Evolutionary conservation across 208 protist genomes (phyloP).

Genomic region (Strigomonas galati): DNA sequence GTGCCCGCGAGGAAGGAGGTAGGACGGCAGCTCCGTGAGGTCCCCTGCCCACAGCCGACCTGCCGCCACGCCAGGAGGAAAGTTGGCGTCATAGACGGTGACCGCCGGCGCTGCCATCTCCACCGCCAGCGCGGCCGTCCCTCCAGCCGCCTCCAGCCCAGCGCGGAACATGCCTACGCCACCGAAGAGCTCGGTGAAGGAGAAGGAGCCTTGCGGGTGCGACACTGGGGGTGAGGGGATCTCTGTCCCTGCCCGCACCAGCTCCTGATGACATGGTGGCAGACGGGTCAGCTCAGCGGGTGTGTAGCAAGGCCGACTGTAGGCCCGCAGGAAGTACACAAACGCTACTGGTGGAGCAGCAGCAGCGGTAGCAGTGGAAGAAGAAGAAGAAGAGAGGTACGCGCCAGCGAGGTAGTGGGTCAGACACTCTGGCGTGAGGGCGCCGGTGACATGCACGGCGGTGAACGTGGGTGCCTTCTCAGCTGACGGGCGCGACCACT

Average conservation of each 20-base stretch:
- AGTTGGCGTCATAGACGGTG: constrained; percentile 58
- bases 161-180: constrained; percentile 85
- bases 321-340: too few species aligned
- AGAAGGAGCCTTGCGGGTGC: too few species aligned
- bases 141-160: constrained; percentile 57
- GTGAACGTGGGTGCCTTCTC: not conserved
- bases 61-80: constrained; percentile 2
- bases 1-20: constrained; percentile 50
- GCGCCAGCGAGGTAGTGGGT: too few species aligned
- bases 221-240: too few species aligned
- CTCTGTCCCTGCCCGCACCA: too few species aligned
- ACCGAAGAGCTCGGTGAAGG: constrained; percentile 85
- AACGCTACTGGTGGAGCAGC: too few species aligned
- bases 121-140: constrained; percentile 56
- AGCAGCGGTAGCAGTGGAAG: too few species aligned
- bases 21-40: constrained; percentile 55
- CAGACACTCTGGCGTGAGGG: too few species aligned
- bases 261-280: too few species aligned
- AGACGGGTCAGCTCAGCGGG: too few species aligned
- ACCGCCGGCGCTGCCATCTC: constrained; percentile 45
- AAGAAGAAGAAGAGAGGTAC: too few species aligned
- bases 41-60: constrained; percentile 41
- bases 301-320: too few species aligned
- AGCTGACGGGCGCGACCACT: not conserved
- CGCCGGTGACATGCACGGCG: constrained; percentile 6